Conservation (phyloP, 257 asterid species). For the Capsicum chinense region DNA sequence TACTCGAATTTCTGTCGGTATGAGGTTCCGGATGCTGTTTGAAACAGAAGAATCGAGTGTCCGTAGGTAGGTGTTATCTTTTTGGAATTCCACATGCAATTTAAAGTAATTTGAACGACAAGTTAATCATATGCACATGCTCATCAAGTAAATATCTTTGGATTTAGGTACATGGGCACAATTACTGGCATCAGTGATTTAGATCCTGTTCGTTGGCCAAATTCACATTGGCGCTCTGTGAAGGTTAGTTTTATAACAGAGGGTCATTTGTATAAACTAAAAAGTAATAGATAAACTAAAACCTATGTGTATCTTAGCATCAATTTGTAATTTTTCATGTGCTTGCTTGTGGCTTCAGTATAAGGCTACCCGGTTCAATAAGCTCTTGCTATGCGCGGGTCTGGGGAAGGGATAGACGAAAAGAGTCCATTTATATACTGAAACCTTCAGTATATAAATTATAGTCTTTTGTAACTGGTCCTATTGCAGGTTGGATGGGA, state of each 20-base stretch:
- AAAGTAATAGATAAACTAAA: conserved; percentile 16
- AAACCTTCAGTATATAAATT: not conserved
- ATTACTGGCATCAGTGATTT: conserved; percentile 82
- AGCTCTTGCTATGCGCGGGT: too few species aligned
- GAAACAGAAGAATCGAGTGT: conserved; percentile 94
- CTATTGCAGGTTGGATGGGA: conserved; percentile 91
- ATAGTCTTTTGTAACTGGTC: not conserved
- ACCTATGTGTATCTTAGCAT: not conserved
- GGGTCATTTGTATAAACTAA: not conserved
- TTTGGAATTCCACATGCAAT: not conserved
- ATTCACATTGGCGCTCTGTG: conserved; percentile 92
- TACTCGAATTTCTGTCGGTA: conserved; percentile 86
- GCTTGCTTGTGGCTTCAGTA: not conserved
- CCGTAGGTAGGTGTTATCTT: conserved; percentile 66
- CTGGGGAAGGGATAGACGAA: too few species aligned
- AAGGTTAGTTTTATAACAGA: conserved; percentile 52
- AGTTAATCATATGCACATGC: not conserved
- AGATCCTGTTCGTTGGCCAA: conserved; percentile 95
- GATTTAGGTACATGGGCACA: conserved; percentile 87
- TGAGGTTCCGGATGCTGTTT: conserved; percentile 95
- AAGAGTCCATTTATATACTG: too few species aligned
- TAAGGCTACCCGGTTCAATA: not conserved
- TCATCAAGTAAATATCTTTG: conserved; percentile 22
- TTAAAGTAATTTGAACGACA: conserved; percentile 12
- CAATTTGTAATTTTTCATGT: not conserved